Evolutionary conservation across 805 yeast genomes (phyloP).

Genomic region (Schizosaccharomyces cryophilus): DNA sequence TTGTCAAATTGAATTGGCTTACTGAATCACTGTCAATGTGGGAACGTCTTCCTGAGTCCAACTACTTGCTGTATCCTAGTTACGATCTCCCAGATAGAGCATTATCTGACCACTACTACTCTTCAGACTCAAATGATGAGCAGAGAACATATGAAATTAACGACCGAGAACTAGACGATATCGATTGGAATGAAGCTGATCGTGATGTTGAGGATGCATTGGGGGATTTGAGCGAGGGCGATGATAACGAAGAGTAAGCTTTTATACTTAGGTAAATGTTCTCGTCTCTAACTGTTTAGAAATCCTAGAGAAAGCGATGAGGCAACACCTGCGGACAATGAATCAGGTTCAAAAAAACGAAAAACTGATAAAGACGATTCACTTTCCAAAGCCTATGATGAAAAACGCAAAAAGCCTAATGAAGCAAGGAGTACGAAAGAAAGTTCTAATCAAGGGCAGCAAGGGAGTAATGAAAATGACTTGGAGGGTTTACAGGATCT

Average conservation of each 20-base stretch:
- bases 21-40: background rate
- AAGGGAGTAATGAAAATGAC: background rate
- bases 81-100: background rate
- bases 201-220: background rate
- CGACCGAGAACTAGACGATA: background rate
- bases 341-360: background rate
- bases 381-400: background rate
- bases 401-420: background rate
- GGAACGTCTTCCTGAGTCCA: background rate
- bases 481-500: background rate
- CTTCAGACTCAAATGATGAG: background rate
- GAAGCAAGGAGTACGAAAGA: background rate
- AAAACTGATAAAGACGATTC: background rate
- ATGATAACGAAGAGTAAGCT: background rate
- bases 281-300: background rate
- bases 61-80: background rate
- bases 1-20: slow-evolving; percentile 1
- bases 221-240: background rate
- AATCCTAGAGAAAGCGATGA: background rate
- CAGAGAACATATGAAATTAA: background rate
- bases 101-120: background rate
- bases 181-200: background rate
- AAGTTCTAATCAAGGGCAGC: no score
- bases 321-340: background rate
- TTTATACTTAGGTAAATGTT: background rate